Evolutionary conservation across 495 filamentous ascomycete species (phyloP).

Genomic region (Baudoinia panamericana): DNA sequence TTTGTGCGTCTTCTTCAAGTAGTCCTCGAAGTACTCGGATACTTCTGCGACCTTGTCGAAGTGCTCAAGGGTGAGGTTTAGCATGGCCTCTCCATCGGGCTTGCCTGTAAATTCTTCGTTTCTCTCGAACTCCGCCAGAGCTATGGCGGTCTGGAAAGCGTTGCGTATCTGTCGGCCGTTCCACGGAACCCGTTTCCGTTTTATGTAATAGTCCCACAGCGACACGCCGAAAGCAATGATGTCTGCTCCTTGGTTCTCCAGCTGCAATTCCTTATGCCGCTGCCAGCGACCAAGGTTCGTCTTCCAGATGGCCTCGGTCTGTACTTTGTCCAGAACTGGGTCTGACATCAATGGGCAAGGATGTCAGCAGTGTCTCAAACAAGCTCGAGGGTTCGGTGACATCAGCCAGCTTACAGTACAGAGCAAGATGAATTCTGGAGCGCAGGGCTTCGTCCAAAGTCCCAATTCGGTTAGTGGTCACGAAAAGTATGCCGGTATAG

Average conservation of each 20-base stretch:
- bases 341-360: too few species aligned
- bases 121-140: slow-evolving; percentile 18
- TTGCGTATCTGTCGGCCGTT: slow-evolving; percentile 23
- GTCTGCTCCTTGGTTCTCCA: background rate
- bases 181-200: slow-evolving; percentile 3
- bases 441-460: slow-evolving; percentile 55
- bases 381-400: too few species aligned
- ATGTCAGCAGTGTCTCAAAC: too few species aligned
- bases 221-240: slow-evolving; percentile 8
- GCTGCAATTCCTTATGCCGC: background rate
- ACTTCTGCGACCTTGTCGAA: background rate
- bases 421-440: slow-evolving; percentile 52
- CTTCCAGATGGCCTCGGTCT: slow-evolving; percentile 67
- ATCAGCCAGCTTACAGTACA: too few species aligned
- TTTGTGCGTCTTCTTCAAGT: background rate
- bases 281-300: background rate
- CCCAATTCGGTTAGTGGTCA: slow-evolving; percentile 70
- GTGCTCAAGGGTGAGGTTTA: background rate
- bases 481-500: slow-evolving; percentile 60
- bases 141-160: slow-evolving; percentile 21
- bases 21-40: background rate
- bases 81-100: too few species aligned
- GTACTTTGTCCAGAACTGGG: slow-evolving; percentile 55
- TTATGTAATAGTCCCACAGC: background rate
- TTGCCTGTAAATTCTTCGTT: background rate